Evolutionary conservation across 208 protist species (phyloP), one percentile per base, ranked within the genome.

Genomic region (Angomonas desouzai): DNA sequence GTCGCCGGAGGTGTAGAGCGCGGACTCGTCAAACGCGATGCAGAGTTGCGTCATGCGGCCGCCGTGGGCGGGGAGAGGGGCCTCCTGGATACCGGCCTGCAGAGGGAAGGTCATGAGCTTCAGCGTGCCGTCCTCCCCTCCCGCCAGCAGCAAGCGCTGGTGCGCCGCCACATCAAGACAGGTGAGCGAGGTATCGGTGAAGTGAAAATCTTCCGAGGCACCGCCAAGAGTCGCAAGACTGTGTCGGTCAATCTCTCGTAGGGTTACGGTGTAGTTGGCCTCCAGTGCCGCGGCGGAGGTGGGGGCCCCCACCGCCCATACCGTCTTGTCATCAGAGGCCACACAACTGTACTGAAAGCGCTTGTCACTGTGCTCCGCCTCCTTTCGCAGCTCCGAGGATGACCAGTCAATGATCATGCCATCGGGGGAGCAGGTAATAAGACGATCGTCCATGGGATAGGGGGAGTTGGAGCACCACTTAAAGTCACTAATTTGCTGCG

Each of bases 351-450:
- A 98, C 64, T 92, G 80, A 60, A 84, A 96, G 30, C 77, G 79
- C 75, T 98, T 97, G 68, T 94, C 87, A 1, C 88, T 68, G 77
- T 94, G 83, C 63, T 98, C 94, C 57, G 74, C 72, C 45, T 84
- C 79, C 65, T 97, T 93, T 23, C 83, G 89, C 65, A 93, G 77
- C 51, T 94, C 87, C 25, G 67, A 66, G 6, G 96, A 69, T 63
- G 82, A 87, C 92, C 93, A 98, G 72, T 98, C 91, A 60, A 98
- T 96, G 28, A 98, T 86, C 59, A 97, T 87, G 61, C 97, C 97
- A 67, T 99, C 96, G 48, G 81, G 70, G 22, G 96, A 97, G 65
- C 83, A 89, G 4, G 90, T 96, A 40, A 98, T 61, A 32, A 98
- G 70, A 32, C 80, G 66, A 57, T 92, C 88, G 75, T 99, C 97